Percentiles rank a stretch among this genome's conserved stretches.
phyloP scores from a whole-genome alignment of 2,329 filamentous ascomycete species.

The Massarina eburnea region DNA sequence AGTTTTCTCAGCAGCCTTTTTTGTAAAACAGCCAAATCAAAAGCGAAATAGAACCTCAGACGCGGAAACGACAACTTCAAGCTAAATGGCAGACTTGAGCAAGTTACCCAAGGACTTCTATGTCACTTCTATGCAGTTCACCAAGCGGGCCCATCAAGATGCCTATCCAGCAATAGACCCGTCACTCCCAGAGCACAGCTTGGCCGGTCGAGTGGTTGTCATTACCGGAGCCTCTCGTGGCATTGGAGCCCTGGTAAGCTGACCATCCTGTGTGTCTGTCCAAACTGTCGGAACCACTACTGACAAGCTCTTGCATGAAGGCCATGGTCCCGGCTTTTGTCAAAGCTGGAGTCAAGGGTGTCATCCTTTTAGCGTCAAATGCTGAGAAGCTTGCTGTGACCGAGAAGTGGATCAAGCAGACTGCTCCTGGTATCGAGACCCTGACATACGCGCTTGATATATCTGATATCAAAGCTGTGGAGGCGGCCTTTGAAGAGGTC shows the following conservation, averaged over 20 bases:
- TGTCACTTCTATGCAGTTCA: slow-evolving; percentile 17
- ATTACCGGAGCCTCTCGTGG: slow-evolving; percentile 49
- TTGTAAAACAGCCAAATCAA: too few species aligned
- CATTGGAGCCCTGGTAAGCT: slow-evolving; percentile 32
- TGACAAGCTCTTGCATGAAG: slow-evolving; percentile 3
- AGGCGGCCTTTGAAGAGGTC: slow-evolving; percentile 21
- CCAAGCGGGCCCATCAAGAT: slow-evolving; percentile 31
- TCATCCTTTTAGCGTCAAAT: slow-evolving; percentile 39
- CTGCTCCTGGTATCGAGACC: slow-evolving; percentile 34
- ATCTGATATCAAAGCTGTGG: slow-evolving; percentile 20
- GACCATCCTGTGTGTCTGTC: neutral
- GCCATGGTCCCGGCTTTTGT: slow-evolving; percentile 42
- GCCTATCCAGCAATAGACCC: slow-evolving; percentile 47
- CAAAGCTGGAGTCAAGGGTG: slow-evolving; percentile 35
- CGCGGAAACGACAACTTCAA: neutral
- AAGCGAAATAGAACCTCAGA: neutral
- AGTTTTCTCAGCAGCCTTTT: too few species aligned
- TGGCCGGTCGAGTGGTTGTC: slow-evolving; percentile 42
- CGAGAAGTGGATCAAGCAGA: slow-evolving; percentile 25
- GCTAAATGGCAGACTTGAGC: slow-evolving; percentile 12
- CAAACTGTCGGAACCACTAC: neutral
- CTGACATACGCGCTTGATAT: slow-evolving; percentile 36
- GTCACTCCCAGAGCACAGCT: slow-evolving; percentile 28
- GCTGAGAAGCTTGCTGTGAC: slow-evolving; percentile 26
- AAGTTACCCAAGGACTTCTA: slow-evolving; percentile 19